These are phyloP conservation scores for Luffa acutangula DNA, from an alignment of 306 rosid genomes.

Conservation along the genomic window DNA sequence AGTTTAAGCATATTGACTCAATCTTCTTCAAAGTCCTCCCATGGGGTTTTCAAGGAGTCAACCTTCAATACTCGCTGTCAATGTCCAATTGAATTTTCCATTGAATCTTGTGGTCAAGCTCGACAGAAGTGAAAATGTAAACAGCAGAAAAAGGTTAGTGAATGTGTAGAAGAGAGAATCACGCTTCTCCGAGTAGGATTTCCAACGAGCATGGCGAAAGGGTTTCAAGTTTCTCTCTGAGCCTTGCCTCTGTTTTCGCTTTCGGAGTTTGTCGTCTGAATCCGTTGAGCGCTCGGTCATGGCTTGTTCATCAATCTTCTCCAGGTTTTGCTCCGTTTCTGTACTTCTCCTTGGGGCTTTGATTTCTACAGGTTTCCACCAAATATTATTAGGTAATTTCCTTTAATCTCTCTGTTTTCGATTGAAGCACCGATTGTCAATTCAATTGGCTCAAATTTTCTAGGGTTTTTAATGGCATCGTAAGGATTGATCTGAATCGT, in stretches of 20 bases:
- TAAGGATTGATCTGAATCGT: neutral
- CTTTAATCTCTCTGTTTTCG: neutral
- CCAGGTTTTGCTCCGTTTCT: neutral
- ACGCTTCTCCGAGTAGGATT: neutral
- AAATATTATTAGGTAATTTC: neutral
- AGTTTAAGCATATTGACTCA: too few species aligned
- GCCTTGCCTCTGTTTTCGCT: neutral
- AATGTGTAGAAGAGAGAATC: neutral
- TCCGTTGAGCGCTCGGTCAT: neutral
- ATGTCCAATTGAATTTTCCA: neutral
- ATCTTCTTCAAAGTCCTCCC: too few species aligned
- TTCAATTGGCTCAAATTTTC: neutral
- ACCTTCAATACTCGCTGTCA: neutral
- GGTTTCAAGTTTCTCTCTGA: neutral
- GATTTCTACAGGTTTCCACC: neutral
- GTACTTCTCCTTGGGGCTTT: neutral
- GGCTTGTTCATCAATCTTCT: conserved; percentile 5
- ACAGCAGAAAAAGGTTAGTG: neutral
- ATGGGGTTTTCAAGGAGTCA: neutral
- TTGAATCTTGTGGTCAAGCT: neutral
- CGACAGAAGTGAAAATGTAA: neutral
- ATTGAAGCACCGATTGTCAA: too few species aligned
- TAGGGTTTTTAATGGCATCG: neutral
- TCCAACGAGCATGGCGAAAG: neutral
- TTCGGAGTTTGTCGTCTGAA: neutral